Evolutionary conservation across 768 basidiomycete species (phyloP), one percentile per base, ranked within the genome.

Genomic region (Plicaturopsis crispa): DNA sequence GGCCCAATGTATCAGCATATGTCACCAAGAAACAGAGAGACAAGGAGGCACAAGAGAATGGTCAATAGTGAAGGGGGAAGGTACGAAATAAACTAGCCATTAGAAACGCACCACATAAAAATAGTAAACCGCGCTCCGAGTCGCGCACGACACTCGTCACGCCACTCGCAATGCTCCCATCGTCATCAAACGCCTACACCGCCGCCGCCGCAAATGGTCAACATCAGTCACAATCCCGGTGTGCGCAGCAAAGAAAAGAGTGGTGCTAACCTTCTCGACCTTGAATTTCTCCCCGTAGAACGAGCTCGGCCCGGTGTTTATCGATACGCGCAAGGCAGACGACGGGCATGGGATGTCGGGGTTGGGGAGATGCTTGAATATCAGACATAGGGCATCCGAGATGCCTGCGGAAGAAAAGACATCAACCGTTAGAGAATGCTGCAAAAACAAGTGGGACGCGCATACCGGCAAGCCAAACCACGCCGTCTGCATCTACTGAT

Each of bases 121-220:
- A 85, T 14, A 85, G 49, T 24, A 49, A 62, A n/a, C 59, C 55
- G 34, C 74, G 62, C 45, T 67, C 47, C 2, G 69, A 54, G 48
- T 82, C 79, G 47, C 78, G 70, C 13, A 63, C 76, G 3, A 59
- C 79, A 2, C 70, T 61, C 2, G 84, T 87, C 23, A 66, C 60
- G 5, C 70, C 76, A 13, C 73, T 72, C 8, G 73, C 70, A 19
- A 80, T 36, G 3, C 51, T 58, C 6, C 84, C 83, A 42, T 77
- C 64, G 52, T 86, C 80, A 53, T 84, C 78, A 41, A 86, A 84
- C 8, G 73, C 63, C 79, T 84, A 44, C 4, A 31, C n/a, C n/a
- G n/a, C n/a, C n/a, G n/a, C n/a, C n/a, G n/a, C n/a, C n/a, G n/a
- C n/a, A n/a, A n/a, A n/a, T n/a, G n/a, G n/a, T n/a, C n/a, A 8